A percentile compares a stretch with the other conserved stretches of the same genome.
Conservation (phyloP, 1,139 yeast genomes). For the Suhomyces bribrorum region DNA sequence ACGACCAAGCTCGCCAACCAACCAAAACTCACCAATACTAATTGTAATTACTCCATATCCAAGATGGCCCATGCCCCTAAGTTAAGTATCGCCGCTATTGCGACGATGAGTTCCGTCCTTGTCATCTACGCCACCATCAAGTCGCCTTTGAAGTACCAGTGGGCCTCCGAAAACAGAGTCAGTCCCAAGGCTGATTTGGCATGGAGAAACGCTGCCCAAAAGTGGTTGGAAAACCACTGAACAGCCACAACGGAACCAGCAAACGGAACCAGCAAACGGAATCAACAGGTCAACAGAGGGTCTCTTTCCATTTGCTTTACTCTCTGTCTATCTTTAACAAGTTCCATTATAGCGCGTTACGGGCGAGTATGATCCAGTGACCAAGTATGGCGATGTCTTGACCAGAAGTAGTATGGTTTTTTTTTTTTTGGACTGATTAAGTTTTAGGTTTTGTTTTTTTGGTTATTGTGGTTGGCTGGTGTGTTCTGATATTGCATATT, state of each 20-base stretch:
- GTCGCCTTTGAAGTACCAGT: slow-evolving; percentile 48
- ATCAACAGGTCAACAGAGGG: too few relatives aligned
- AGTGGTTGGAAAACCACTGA: slow-evolving; percentile 43
- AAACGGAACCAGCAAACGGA: too few relatives aligned
- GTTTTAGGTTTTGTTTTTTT: too few relatives aligned
- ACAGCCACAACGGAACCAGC: background rate
- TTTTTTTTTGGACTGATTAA: too few relatives aligned
- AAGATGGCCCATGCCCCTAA: slow-evolving; percentile 46
- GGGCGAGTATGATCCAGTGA: too few relatives aligned
- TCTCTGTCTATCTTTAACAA: too few relatives aligned
- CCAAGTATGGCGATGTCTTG: too few relatives aligned
- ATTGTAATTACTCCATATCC: slow-evolving; percentile 2
- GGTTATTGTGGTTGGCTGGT: too few relatives aligned
- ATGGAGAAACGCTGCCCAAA: slow-evolving; percentile 52
- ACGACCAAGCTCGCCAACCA: slow-evolving; percentile 21
- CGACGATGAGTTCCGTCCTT: slow-evolving; percentile 49
- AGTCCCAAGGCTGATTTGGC: slow-evolving; percentile 55
- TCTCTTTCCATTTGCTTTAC: too few relatives aligned
- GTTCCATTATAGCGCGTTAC: too few relatives aligned
- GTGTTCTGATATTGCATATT: background rate
- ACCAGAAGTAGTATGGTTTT: too few relatives aligned
- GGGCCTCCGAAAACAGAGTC: slow-evolving; percentile 45
- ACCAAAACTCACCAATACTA: slow-evolving; percentile 27
- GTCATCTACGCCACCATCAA: slow-evolving; percentile 41
- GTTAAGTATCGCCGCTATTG: slow-evolving; percentile 44